These are phyloP conservation scores for Debaryomyces robertsiae DNA, from an alignment of 1,139 yeast species.

Conservation along the genomic window DNA sequence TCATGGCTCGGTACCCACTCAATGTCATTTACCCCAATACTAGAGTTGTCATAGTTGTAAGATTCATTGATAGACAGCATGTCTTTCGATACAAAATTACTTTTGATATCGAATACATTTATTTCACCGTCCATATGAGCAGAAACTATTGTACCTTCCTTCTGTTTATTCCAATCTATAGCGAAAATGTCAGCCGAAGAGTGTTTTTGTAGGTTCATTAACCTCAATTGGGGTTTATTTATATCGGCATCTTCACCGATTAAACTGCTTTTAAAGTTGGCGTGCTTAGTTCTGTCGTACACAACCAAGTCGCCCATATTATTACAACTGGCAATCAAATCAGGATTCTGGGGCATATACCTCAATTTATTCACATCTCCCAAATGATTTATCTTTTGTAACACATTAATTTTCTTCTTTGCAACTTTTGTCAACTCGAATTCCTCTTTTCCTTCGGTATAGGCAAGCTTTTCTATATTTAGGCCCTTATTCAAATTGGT, in stretches of 20 bases:
- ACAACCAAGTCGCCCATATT: conserved; percentile 44
- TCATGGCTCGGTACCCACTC: conserved; percentile 65
- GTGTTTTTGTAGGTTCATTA: conserved; percentile 15
- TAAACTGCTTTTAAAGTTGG: conserved; percentile 39
- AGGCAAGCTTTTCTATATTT: conserved; percentile 37
- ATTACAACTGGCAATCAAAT: conserved; percentile 45
- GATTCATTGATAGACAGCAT: conserved; percentile 13
- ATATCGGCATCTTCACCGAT: conserved; percentile 31
- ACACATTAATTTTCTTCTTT: conserved; percentile 30
- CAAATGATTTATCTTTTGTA: conserved; percentile 44
- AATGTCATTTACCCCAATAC: conserved; percentile 58
- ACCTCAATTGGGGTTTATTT: conserved; percentile 34
- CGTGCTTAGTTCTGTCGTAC: conserved; percentile 56
- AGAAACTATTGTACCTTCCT: conserved; percentile 37
- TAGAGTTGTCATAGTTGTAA: conserved; percentile 17
- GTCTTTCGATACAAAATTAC: conserved; percentile 20
- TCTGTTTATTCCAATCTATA: conserved; percentile 46
- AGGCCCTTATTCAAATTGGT: conserved; percentile 34
- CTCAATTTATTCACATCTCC: conserved; percentile 49
- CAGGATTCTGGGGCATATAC: conserved; percentile 50
- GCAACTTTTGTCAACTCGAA: conserved; percentile 37
- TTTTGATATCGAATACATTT: conserved; percentile 37
- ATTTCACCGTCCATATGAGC: conserved; percentile 42
- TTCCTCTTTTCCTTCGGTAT: conserved; percentile 44
- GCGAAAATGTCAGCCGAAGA: conserved; percentile 40